These are phyloP conservation scores for Dipteronia sinensis DNA, from an alignment of 345 rosid genomes.

Conservation along the genomic window DNA sequence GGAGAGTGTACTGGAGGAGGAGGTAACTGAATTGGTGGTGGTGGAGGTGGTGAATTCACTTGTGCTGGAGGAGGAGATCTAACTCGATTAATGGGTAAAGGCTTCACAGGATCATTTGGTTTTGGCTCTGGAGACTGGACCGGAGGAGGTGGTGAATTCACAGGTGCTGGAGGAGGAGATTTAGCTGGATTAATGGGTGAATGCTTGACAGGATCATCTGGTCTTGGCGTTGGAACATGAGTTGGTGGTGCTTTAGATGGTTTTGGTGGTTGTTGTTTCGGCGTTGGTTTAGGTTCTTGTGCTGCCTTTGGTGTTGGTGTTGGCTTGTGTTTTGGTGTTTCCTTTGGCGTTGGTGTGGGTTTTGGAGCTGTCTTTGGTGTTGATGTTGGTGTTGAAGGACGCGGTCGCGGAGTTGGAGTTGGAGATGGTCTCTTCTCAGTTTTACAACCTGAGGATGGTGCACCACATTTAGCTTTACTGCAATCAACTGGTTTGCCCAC, in stretches of 20 bases:
- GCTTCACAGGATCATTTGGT: no score
- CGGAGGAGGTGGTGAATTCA: no score
- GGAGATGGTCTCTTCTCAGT: slow-evolving; percentile 17
- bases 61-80: no score
- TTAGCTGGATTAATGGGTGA: neutral
- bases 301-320: slow-evolving; percentile 5
- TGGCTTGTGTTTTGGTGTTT: neutral
- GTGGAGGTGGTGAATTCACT: no score
- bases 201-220: neutral
- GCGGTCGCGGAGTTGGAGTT: slow-evolving; percentile 4
- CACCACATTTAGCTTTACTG: slow-evolving; percentile 48
- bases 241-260: neutral
- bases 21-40: no score
- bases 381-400: neutral
- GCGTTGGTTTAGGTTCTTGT: neutral
- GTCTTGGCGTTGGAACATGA: neutral
- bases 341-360: slow-evolving; percentile 7
- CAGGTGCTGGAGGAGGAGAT: no score
- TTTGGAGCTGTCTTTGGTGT: slow-evolving; percentile 11
- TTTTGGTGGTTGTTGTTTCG: slow-evolving; percentile 22
- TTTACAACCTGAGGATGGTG: neutral
- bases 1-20: no score
- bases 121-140: no score
- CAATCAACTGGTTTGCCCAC: slow-evolving; percentile 59
- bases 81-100: neutral